Evolutionary conservation across 148 eudicot species (phyloP).

Genomic region (Pharnaceum exiguum): DNA sequence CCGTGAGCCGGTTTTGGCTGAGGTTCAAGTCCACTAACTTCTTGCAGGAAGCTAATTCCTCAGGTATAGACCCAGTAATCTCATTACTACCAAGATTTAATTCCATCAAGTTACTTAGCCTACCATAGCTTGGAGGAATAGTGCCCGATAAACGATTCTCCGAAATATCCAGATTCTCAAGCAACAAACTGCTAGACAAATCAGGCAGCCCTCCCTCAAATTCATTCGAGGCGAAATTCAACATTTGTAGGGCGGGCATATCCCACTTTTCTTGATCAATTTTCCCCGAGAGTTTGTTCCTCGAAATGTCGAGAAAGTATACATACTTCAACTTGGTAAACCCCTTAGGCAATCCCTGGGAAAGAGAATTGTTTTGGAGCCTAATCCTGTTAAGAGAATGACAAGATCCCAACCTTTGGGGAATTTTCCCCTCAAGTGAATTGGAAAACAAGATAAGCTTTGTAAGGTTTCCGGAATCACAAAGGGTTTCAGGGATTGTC

Average conservation of each 20-base stretch:
- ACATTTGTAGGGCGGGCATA: constrained; percentile 74
- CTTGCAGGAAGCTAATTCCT: constrained; percentile 49
- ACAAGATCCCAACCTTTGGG: constrained; percentile 50
- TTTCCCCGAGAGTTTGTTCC: constrained; percentile 46
- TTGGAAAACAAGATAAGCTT: constrained; percentile 89
- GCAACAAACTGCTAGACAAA: constrained; percentile 36
- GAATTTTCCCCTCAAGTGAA: constrained; percentile 52
- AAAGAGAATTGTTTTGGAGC: constrained; percentile 55
- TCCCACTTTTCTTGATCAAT: constrained; percentile 43
- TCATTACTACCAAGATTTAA: constrained; percentile 37
- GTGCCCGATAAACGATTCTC: constrained; percentile 46
- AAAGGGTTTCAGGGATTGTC: constrained; percentile 56
- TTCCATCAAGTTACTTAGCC: constrained; percentile 39
- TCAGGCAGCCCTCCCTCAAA: constrained; percentile 58
- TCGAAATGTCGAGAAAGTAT: constrained; percentile 68
- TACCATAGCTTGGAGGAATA: constrained; percentile 50
- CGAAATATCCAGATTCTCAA: constrained; percentile 74
- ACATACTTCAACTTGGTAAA: constrained; percentile 47
- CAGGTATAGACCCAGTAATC: constrained; percentile 52
- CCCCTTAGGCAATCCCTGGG: constrained; percentile 46
- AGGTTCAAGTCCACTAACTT: constrained; percentile 68
- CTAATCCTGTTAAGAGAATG: constrained; percentile 54
- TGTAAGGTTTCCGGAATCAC: constrained; percentile 45
- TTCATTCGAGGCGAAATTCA: constrained; percentile 54
- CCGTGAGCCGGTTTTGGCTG: constrained; percentile 56